A percentile compares a stretch with the other conserved stretches of the same genome.
Evolutionary conservation across 352 stramenopile species (phyloP).

Genomic region (Pythium plurisporium): DNA sequence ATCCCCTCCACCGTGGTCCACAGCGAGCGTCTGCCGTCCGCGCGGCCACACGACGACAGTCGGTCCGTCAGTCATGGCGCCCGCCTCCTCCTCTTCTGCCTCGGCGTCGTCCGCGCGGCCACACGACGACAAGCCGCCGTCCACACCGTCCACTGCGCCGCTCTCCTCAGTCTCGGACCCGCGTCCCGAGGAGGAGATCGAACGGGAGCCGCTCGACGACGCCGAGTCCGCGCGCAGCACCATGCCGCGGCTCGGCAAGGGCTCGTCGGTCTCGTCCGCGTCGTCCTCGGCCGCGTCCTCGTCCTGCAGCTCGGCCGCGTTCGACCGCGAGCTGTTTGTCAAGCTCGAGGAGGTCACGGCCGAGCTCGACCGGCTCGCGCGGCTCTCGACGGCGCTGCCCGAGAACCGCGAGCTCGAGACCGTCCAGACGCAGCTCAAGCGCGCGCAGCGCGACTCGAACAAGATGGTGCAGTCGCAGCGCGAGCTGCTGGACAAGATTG

Average conservation of each 20-base stretch:
- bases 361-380: constrained; percentile 36
- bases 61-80: too few species aligned
- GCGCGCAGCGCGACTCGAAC: constrained; percentile 36
- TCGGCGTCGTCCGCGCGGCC: constrained; percentile 1
- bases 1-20: not conserved
- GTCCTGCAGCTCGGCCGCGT: constrained; percentile 9
- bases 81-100: not conserved
- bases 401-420: constrained; percentile 34
- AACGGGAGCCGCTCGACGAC: not conserved
- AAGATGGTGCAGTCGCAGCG: constrained; percentile 47
- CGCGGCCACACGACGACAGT: constrained; percentile 4
- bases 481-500: constrained; percentile 62
- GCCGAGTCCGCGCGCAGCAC: constrained; percentile 1
- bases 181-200: not conserved
- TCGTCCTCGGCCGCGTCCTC: constrained; percentile 1
- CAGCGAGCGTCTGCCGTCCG: too few species aligned
- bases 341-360: constrained; percentile 50
- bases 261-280: too few species aligned
- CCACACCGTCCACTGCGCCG: not conserved
- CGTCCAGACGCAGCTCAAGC: constrained; percentile 37
- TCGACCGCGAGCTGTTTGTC: constrained; percentile 56
- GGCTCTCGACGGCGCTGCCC: constrained; percentile 27
- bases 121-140: too few species aligned
- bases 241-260: too few species aligned
- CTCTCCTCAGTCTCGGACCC: too few species aligned